phyloP scores from a whole-genome alignment of 768 basidiomycete species.

The Leccinellum albellum region DNA sequence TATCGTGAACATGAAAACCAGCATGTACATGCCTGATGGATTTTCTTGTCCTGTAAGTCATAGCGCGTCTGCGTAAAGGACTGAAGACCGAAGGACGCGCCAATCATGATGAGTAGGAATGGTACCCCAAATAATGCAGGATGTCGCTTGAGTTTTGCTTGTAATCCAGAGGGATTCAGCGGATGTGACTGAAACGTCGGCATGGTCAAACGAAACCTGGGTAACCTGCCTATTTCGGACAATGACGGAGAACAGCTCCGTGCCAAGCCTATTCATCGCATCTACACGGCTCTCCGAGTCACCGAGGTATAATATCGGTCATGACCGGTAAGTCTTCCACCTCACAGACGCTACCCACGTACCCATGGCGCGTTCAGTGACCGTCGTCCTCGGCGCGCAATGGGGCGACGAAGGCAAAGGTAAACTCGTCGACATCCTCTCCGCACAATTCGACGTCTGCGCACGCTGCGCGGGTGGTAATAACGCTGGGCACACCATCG shows the following conservation, averaged over 20 bases:
- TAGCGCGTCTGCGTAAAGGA: slow-evolving; percentile 88
- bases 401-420: slow-evolving; percentile 96
- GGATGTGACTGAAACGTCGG: slow-evolving; percentile 50
- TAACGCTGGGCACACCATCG: slow-evolving; percentile 98
- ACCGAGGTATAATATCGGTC: slow-evolving; percentile 8
- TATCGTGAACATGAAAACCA: not conserved
- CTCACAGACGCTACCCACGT: not conserved
- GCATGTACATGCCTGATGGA: slow-evolving; percentile 52
- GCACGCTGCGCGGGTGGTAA: slow-evolving; percentile 97
- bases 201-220: slow-evolving; percentile 32
- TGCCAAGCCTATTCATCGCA: not conserved
- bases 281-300: slow-evolving; percentile 12
- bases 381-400: slow-evolving; percentile 82
- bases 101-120: slow-evolving; percentile 81
- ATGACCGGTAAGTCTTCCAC: slow-evolving; percentile 22
- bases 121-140: slow-evolving; percentile 82
- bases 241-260: not conserved
- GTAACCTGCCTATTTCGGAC: slow-evolving; percentile 17
- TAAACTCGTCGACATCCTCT: slow-evolving; percentile 95
- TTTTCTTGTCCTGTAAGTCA: slow-evolving; percentile 79
- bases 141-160: slow-evolving; percentile 50
- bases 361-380: slow-evolving; percentile 35
- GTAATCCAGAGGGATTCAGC: slow-evolving; percentile 5
- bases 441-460: slow-evolving; percentile 86
- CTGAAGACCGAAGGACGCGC: slow-evolving; percentile 78